Conservation (phyloP, 306 rosid genomes). For the Arachis stenosperma region DNA sequence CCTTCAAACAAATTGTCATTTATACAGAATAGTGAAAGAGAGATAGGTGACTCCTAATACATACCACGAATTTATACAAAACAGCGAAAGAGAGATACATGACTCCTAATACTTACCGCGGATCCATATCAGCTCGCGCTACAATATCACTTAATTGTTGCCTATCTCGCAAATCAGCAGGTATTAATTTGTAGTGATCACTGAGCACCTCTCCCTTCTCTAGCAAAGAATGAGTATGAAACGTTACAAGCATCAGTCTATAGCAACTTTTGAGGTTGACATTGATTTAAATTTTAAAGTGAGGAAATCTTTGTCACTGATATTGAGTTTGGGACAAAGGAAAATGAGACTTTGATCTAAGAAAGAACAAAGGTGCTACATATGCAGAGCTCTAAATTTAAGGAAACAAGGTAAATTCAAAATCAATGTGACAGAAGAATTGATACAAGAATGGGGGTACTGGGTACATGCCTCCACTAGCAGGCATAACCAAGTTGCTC, state of each 20-base stretch:
- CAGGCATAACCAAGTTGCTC: neutral
- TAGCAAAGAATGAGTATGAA: conserved; percentile 52
- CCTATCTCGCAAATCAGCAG: conserved; percentile 76
- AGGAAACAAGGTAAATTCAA: neutral
- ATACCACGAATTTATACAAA: conserved; percentile 78
- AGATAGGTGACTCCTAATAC: conserved; percentile 28
- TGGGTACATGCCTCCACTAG: neutral
- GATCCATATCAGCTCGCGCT: conserved; percentile 77
- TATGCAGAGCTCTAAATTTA: no score
- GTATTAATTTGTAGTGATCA: conserved; percentile 85
- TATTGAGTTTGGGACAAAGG: no score
- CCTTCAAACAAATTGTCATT: conserved; percentile 23
- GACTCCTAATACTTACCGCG: conserved; percentile 60
- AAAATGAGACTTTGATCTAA: no score
- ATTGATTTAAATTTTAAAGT: no score
- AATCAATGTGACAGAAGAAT: neutral
- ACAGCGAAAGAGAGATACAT: conserved; percentile 20
- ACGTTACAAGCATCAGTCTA: conserved; percentile 20
- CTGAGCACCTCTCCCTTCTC: conserved; percentile 90
- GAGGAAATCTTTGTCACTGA: no score
- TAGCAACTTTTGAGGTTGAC: conserved; percentile 6
- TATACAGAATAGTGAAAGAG: neutral
- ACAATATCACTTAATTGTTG: conserved; percentile 62
- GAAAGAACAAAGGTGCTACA: no score
- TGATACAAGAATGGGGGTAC: neutral